These are phyloP conservation scores for Geosmithia putterillii DNA, from an alignment of 2,329 filamentous ascomycete genomes.

Conservation along the genomic window DNA sequence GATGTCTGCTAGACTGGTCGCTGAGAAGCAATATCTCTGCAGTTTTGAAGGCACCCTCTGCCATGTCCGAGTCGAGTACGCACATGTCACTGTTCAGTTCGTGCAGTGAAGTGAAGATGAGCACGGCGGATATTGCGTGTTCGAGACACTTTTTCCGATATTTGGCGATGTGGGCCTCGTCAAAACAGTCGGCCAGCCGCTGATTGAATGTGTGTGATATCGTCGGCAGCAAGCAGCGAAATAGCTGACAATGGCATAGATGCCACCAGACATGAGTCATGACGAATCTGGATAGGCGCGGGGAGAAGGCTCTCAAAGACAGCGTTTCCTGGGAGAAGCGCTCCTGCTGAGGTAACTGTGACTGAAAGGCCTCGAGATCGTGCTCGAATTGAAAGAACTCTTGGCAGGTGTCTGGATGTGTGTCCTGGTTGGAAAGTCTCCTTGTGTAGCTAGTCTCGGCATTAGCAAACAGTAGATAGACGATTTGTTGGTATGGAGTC, in stretches of 20 bases:
- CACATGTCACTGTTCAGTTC: background rate
- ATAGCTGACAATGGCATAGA: slow-evolving; percentile 1
- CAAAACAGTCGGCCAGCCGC: too few relatives aligned
- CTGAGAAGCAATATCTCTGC: slow-evolving; percentile 1
- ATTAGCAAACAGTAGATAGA: background rate
- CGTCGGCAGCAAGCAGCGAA: background rate
- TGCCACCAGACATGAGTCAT: slow-evolving; percentile 4
- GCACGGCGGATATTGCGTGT: background rate
- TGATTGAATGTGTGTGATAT: too few relatives aligned
- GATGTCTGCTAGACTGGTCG: background rate
- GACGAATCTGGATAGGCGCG: slow-evolving; percentile 1
- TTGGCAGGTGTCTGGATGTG: background rate
- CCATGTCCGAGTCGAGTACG: slow-evolving; percentile 3
- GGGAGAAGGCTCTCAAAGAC: slow-evolving; percentile 1
- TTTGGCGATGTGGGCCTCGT: too few relatives aligned
- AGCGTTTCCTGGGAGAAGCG: slow-evolving; percentile 1
- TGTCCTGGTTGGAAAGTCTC: background rate
- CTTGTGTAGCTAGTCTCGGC: background rate
- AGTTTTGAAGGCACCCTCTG: slow-evolving; percentile 1
- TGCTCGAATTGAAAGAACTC: background rate
- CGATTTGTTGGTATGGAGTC: background rate
- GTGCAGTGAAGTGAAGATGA: background rate
- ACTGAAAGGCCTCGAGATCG: slow-evolving; percentile 1
- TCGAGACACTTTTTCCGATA: slow-evolving; percentile 1
- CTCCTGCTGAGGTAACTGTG: slow-evolving; percentile 1